phyloP scores from a whole-genome alignment of 768 basidiomycete genomes.

The Xerocomus potaroensis region DNA sequence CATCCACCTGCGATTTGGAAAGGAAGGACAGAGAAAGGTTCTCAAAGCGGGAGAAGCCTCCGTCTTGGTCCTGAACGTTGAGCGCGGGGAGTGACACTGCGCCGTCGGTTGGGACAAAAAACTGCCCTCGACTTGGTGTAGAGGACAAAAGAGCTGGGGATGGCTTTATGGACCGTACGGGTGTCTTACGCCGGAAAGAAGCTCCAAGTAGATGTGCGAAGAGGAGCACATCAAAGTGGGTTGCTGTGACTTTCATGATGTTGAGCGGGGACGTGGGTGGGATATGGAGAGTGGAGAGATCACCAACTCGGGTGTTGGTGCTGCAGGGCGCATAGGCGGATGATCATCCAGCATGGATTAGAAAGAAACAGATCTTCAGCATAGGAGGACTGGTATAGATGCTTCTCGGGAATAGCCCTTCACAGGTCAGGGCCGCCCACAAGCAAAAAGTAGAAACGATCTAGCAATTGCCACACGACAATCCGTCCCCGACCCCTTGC shows the following conservation, averaged over 20 bases:
- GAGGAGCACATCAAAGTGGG: conserved; percentile 71
- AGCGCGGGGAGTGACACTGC: conserved; percentile 34
- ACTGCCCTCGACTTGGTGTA: conserved; percentile 36
- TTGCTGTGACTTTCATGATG: conserved; percentile 54
- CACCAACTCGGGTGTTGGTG: too few species aligned
- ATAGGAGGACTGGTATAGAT: too few species aligned
- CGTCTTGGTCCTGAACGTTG: conserved; percentile 38
- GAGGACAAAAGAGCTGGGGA: conserved; percentile 32
- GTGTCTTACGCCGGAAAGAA: conserved; percentile 57
- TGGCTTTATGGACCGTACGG: conserved; percentile 63
- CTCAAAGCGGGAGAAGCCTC: conserved; percentile 78
- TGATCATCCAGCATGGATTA: too few species aligned
- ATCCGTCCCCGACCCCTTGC: too few species aligned
- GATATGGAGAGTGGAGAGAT: too few species aligned
- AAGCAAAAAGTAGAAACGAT: too few species aligned
- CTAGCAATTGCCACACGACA: too few species aligned
- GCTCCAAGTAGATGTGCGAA: conserved; percentile 76
- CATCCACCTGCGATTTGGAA: conserved; percentile 53
- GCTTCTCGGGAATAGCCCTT: too few species aligned
- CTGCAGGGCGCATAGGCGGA: too few species aligned
- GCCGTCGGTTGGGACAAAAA: conserved; percentile 79
- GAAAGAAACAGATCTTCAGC: too few species aligned
- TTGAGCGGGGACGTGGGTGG: too few species aligned
- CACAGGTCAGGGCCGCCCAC: too few species aligned
- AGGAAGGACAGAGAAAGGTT: conserved; percentile 86